A percentile compares a stretch with the other conserved stretches of the same genome.
Evolutionary conservation across 2,329 filamentous ascomycete genomes (phyloP).

Genomic region (Didymella glomerata): DNA sequence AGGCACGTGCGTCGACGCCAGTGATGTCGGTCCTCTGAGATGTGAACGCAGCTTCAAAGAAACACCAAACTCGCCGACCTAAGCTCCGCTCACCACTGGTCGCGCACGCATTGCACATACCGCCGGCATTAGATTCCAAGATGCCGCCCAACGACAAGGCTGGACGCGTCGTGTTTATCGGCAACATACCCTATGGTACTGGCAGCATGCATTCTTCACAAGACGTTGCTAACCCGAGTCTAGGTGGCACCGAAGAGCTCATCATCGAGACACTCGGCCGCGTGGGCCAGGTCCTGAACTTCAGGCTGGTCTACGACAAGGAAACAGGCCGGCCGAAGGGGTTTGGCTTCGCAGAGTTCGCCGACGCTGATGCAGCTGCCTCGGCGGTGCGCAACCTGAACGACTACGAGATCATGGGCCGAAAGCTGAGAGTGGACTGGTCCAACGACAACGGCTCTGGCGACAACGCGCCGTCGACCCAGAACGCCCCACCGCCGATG

Average conservation of each 20-base stretch:
- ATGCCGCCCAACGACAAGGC: conserved; percentile 67
- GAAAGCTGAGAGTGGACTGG: conserved; percentile 94
- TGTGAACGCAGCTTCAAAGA: conserved; percentile 11
- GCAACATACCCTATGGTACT: conserved; percentile 83
- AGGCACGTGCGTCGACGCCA: conserved; percentile 15
- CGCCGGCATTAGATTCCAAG: not conserved
- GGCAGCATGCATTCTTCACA: conserved; percentile 11
- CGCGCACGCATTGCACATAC: not conserved
- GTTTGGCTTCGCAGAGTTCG: conserved; percentile 96
- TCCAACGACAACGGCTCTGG: conserved; percentile 86
- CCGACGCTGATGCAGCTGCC: conserved; percentile 88
- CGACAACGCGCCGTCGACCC: conserved; percentile 57
- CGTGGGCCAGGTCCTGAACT: conserved; percentile 88
- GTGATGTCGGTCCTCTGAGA: conserved; percentile 11
- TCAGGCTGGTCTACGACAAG: conserved; percentile 92
- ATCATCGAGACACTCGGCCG: conserved; percentile 93
- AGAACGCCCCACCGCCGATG: conserved; percentile 56
- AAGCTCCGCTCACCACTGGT: not conserved
- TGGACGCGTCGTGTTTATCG: conserved; percentile 82
- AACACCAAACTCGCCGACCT: conserved; percentile 9
- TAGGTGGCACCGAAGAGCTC: conserved; percentile 94
- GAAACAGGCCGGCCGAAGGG: conserved; percentile 95
- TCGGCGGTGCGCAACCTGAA: conserved; percentile 95
- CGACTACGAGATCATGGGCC: conserved; percentile 92
- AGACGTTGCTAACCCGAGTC: conserved; percentile 24